Base-by-base conservation (phyloP, 805 yeast genomes). In the Spathaspora sp. region DNA sequence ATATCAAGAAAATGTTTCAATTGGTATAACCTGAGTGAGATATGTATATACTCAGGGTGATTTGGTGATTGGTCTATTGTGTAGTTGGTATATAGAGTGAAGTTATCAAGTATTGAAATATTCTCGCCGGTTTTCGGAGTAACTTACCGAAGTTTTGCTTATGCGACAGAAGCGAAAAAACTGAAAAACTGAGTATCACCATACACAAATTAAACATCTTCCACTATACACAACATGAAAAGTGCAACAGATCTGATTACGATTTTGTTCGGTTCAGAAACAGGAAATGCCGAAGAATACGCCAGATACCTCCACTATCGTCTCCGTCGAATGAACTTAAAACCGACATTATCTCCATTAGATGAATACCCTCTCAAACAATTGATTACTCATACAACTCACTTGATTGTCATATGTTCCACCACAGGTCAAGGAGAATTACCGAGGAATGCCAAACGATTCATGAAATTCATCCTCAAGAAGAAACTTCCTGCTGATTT, bases 351-450 rank as follows among this genome's bases (percentile, higher is more conserved):
- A 3, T 68, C 76, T 9, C 65, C 86, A 0, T 63, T 89, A 55
- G 88, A 87, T 57, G 85, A 82, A 44, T 82, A 81, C 60, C 80
- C 83, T 52, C 65, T 85, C 44, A 78, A 75, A 57, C 74, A 74
- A 50, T 68, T 89, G 47, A 69, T 80, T 5, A 74, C 81, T 3
- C 67, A 70, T 10, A 76, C 82, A 14, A 60, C 69, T 6, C 67
- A 68, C 28, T 71, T 82, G 49, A 72, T 85, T 19, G 75, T 86
- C 0, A 64, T 93, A 2, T 87, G 96, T 63, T 85, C 97, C 1
- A 93, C 99, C 0, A 87, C 96, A 1, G 98, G 99, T 7, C 97
- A 93, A 67, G 99, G 99, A 26, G 97, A 87, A 55, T 67, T 93
- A 32, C 98, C 99, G 0, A 68, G 87, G 42, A 89, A 89, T 62